Percentiles rank a stretch among this genome's conserved stretches.
phyloP scores from a whole-genome alignment of 352 stramenopile genomes.

The Pythium sp. region DNA sequence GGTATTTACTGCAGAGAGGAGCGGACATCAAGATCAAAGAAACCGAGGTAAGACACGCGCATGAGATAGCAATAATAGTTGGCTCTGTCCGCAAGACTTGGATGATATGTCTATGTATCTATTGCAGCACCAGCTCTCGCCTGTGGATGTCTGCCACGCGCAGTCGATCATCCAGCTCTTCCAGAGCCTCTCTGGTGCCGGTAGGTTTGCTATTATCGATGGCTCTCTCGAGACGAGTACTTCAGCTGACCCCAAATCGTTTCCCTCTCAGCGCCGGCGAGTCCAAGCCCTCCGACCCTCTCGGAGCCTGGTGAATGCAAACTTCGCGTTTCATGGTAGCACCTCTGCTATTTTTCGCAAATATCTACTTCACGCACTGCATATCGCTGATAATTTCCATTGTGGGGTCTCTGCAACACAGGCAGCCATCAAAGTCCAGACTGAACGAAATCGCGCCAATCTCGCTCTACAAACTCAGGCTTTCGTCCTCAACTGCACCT shows the following conservation, averaged over 20 bases:
- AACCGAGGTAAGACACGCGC: constrained; percentile 28
- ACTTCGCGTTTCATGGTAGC: constrained; percentile 40
- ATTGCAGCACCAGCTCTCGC: constrained; percentile 51
- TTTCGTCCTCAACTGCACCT: constrained; percentile 13
- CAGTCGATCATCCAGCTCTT: constrained; percentile 47
- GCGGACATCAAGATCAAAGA: constrained; percentile 51
- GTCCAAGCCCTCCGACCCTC: constrained; percentile 24
- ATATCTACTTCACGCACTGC: background rate
- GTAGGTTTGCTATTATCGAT: background rate
- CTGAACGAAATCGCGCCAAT: constrained; percentile 54
- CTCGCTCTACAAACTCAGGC: constrained; percentile 62
- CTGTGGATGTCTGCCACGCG: constrained; percentile 55
- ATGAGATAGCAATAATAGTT: background rate
- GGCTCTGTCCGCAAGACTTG: background rate
- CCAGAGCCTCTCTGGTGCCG: constrained; percentile 31
- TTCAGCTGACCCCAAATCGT: too few species aligned
- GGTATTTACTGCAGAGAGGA: constrained; percentile 29
- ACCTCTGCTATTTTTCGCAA: background rate
- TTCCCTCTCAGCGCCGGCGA: constrained; percentile 24
- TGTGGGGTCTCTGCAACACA: constrained; percentile 12
- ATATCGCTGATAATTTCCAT: background rate
- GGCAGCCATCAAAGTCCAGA: constrained; percentile 25
- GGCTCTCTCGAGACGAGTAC: too few species aligned
- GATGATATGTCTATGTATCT: background rate
- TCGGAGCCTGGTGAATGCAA: constrained; percentile 17